These are phyloP conservation scores for Chlorociboria aeruginascens DNA, from an alignment of 495 filamentous ascomycete species.

Conservation along the genomic window DNA sequence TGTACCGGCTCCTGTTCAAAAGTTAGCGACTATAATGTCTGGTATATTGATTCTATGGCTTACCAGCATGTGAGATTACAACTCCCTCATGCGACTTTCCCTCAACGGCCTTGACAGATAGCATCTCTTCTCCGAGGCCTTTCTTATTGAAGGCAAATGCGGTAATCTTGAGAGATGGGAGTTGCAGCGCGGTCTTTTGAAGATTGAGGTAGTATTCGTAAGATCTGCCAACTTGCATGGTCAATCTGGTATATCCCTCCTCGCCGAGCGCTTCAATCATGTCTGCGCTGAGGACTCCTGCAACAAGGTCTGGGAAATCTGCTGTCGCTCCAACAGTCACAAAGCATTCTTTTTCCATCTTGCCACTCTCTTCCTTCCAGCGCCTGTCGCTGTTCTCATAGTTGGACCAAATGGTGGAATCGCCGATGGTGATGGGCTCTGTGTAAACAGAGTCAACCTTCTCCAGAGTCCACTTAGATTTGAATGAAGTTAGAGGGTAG, in stretches of 20 bases:
- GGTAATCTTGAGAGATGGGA: constrained; percentile 26
- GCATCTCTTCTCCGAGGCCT: constrained; percentile 46
- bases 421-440: no score
- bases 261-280: constrained; percentile 4
- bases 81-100: constrained; percentile 36
- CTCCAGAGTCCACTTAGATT: no score
- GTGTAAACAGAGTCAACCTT: no score
- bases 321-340: constrained; percentile 91
- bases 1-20: constrained; percentile 63
- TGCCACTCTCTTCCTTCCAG: no score
- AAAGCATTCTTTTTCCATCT: constrained; percentile 29
- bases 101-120: constrained; percentile 20
- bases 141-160: constrained; percentile 54
- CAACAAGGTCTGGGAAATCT: constrained; percentile 58
- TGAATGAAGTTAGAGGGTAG: no score
- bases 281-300: constrained; percentile 39
- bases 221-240: constrained; percentile 5
- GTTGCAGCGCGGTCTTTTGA: not conserved
- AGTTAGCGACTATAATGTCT: constrained; percentile 3
- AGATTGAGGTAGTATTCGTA: no score
- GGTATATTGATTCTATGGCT: constrained; percentile 10
- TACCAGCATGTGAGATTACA: constrained; percentile 87
- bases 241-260: constrained; percentile 17
- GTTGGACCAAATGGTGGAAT: no score
- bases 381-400: no score